Evolutionary conservation across 108 stramenopile genomes (phyloP).

Genomic region (Cyclotella atomus): DNA sequence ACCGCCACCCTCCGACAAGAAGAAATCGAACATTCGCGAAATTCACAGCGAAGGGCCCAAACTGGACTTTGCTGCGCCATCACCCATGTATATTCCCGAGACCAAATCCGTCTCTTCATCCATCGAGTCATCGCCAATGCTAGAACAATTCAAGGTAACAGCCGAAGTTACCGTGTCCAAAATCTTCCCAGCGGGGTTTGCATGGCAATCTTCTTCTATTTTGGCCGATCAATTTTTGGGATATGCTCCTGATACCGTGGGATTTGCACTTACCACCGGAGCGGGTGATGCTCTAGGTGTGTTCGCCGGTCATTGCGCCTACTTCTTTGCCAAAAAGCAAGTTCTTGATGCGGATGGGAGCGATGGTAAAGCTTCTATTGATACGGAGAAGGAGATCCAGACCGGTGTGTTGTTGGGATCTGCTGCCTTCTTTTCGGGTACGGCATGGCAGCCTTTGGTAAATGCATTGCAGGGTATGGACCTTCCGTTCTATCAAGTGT

Average conservation of each 20-base stretch:
- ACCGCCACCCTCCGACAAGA: neutral
- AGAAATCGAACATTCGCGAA: neutral
- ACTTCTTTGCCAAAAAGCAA: slow-evolving; percentile 67
- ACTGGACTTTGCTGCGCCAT: neutral
- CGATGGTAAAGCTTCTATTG: slow-evolving; percentile 25
- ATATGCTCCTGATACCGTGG: slow-evolving; percentile 60
- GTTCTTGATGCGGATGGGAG: slow-evolving; percentile 17
- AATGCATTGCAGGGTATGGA: slow-evolving; percentile 77
- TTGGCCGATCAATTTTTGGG: slow-evolving; percentile 62
- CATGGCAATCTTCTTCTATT: slow-evolving; percentile 80
- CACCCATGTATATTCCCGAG: slow-evolving; percentile 5
- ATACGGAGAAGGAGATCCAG: slow-evolving; percentile 62
- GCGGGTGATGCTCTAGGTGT: slow-evolving; percentile 78
- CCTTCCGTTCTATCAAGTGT: slow-evolving; percentile 67
- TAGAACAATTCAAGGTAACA: slow-evolving; percentile 60
- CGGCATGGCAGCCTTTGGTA: slow-evolving; percentile 85
- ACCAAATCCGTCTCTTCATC: neutral
- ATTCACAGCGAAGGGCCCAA: slow-evolving; percentile 7
- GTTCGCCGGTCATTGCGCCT: slow-evolving; percentile 65
- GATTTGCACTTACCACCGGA: slow-evolving; percentile 77
- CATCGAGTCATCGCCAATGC: slow-evolving; percentile 10
- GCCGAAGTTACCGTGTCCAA: slow-evolving; percentile 84
- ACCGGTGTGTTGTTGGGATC: slow-evolving; percentile 70
- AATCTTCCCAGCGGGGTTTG: slow-evolving; percentile 88
- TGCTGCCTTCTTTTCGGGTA: slow-evolving; percentile 85